Percentiles rank a stretch among this genome's conserved stretches.
Evolutionary conservation across 768 basidiomycete genomes (phyloP).

Genomic region (Psilocybe sp.): DNA sequence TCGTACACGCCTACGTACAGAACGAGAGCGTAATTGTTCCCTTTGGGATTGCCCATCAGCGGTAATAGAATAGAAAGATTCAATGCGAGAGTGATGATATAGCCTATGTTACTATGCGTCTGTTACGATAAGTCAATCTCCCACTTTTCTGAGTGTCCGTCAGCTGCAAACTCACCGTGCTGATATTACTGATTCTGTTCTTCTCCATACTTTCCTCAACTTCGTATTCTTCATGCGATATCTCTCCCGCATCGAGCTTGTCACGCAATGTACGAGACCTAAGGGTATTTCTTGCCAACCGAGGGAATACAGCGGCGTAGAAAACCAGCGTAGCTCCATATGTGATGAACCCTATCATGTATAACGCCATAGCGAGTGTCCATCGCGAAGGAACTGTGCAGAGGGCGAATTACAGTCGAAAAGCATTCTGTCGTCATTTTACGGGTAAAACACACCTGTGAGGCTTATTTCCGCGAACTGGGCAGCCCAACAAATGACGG

Average conservation of each 20-base stretch:
- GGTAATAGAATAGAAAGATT: constrained; percentile 74
- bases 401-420: background rate
- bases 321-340: constrained; percentile 84
- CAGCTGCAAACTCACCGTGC: constrained; percentile 48
- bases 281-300: constrained; percentile 74
- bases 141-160: background rate
- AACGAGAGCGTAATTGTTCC: constrained; percentile 72
- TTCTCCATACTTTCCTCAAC: constrained; percentile 76
- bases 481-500: constrained; percentile 75
- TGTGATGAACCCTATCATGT: constrained; percentile 75
- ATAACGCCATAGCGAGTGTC: constrained; percentile 75
- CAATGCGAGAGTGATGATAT: constrained; percentile 59
- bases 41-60: constrained; percentile 50
- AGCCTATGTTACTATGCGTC: constrained; percentile 79
- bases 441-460: constrained; percentile 44
- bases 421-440: background rate
- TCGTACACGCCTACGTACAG: constrained; percentile 42
- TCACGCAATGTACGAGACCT: constrained; percentile 54
- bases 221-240: constrained; percentile 63
- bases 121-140: constrained; percentile 21
- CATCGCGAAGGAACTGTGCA: constrained; percentile 60
- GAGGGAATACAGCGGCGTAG: constrained; percentile 75
- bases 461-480: constrained; percentile 78
- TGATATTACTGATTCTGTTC: constrained; percentile 83
- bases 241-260: constrained; percentile 58